Conservation (phyloP, 163 green algal genomes). For the Chlorella variabilis region DNA sequence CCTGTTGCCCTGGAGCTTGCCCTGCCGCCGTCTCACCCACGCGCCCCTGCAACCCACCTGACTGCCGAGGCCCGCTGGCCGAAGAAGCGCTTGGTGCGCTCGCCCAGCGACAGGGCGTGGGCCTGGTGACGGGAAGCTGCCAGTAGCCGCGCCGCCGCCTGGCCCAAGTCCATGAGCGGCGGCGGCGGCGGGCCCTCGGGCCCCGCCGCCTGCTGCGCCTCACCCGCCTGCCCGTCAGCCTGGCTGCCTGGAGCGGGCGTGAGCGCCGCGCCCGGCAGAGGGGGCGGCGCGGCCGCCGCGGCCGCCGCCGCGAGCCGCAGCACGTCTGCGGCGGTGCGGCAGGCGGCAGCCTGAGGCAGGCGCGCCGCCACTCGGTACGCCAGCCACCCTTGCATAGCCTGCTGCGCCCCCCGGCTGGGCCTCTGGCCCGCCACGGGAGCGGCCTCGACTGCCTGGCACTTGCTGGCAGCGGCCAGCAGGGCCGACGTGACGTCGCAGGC, state of each 20-base stretch:
- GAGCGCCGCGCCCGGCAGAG: no score
- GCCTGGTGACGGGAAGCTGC: background rate
- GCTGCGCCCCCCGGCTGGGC: background rate
- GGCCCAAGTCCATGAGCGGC: background rate
- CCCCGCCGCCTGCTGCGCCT: background rate
- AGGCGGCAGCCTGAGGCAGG: slow-evolving; percentile 3
- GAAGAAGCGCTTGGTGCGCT: background rate
- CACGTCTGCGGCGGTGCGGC: background rate
- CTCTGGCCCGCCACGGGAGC: background rate
- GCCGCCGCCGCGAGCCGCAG: background rate
- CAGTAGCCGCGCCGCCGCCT: slow-evolving; percentile 10
- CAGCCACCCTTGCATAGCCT: slow-evolving; percentile 1
- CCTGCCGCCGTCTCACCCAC: no score
- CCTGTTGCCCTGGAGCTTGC: no score
- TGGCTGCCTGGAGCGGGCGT: background rate
- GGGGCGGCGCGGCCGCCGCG: background rate
- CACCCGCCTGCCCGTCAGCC: background rate
- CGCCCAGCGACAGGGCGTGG: background rate
- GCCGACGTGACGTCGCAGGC: background rate
- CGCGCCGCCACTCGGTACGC: background rate
- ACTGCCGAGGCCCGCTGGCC: background rate
- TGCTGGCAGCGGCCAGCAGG: background rate
- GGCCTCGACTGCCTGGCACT: background rate
- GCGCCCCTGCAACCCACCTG: background rate
- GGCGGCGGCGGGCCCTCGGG: background rate